A percentile compares a stretch with the other conserved stretches of the same genome.
Evolutionary conservation across 331 rosid genomes (phyloP).

Genomic region (Arachis monticola): DNA sequence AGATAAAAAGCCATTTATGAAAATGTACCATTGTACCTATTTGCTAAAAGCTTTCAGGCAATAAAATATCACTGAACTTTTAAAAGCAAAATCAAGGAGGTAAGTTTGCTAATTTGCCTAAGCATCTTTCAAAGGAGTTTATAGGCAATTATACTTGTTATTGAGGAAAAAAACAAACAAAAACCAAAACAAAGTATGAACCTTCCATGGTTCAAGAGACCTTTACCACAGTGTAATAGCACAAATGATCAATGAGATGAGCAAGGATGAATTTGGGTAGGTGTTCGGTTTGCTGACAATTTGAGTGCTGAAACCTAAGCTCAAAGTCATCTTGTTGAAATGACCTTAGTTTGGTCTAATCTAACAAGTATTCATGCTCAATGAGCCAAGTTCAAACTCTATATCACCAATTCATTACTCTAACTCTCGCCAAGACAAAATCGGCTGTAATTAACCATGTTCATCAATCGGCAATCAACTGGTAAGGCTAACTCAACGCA

Average conservation of each 20-base stretch:
- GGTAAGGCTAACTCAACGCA: background rate
- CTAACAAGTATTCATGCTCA: background rate
- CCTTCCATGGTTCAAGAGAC: constrained; percentile 5
- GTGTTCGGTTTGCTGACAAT: background rate
- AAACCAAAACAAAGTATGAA: constrained; percentile 1
- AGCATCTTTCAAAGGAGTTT: constrained; percentile 6
- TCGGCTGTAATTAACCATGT: background rate
- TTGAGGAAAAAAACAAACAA: background rate
- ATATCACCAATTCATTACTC: background rate
- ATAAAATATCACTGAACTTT: background rate
- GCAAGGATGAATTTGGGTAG: background rate
- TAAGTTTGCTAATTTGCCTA: constrained; percentile 1
- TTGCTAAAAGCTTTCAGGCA: too few species aligned
- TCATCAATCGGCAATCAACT: background rate
- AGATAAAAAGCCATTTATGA: background rate
- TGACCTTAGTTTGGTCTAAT: background rate
- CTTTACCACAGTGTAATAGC: background rate
- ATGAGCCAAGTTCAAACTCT: background rate
- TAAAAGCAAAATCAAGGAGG: background rate
- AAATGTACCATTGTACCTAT: too few species aligned
- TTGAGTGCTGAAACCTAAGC: background rate
- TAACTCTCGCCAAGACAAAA: background rate
- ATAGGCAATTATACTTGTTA: constrained; percentile 11
- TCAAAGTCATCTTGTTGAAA: background rate
- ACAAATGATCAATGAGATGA: background rate